Evolutionary conservation across 345 rosid genomes (phyloP).

Genomic region (Eucalyptus pauciflora): DNA sequence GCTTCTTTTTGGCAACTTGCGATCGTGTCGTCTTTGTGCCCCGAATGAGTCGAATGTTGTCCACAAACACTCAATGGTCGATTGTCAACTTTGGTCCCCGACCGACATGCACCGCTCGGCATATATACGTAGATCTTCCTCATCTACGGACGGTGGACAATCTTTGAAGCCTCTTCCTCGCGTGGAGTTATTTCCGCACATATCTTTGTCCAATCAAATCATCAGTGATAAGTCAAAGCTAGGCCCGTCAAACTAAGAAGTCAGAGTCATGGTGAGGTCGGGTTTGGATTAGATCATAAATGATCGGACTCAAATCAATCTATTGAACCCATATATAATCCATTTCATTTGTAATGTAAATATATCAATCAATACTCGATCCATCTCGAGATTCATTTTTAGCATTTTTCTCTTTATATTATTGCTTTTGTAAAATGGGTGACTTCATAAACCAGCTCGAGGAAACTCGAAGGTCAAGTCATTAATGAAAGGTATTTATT

Average conservation of each 20-base stretch:
- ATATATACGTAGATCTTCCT: background rate
- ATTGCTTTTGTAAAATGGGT: accelerated
- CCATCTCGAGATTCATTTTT: accelerated
- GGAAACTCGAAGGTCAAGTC: accelerated
- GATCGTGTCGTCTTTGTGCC: background rate
- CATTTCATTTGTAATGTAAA: accelerated
- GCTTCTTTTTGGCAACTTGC: background rate
- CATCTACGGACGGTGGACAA: background rate
- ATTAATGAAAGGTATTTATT: too few relatives aligned
- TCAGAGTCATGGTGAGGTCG: accelerated
- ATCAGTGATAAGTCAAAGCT: background rate
- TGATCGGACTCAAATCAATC: accelerated
- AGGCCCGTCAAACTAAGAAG: accelerated
- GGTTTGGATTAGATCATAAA: too few relatives aligned
- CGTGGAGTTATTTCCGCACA: background rate
- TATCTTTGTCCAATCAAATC: background rate
- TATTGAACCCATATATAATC: accelerated
- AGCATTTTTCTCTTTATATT: too few relatives aligned
- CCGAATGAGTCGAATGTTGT: background rate
- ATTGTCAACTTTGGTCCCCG: background rate
- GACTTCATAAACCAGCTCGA: accelerated
- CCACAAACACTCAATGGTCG: accelerated
- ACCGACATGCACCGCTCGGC: background rate
- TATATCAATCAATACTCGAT: accelerated
- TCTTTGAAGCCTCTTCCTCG: background rate